Evolutionary conservation across 768 basidiomycete species (phyloP).

Genomic region (Candolleomyces eurysporus): DNA sequence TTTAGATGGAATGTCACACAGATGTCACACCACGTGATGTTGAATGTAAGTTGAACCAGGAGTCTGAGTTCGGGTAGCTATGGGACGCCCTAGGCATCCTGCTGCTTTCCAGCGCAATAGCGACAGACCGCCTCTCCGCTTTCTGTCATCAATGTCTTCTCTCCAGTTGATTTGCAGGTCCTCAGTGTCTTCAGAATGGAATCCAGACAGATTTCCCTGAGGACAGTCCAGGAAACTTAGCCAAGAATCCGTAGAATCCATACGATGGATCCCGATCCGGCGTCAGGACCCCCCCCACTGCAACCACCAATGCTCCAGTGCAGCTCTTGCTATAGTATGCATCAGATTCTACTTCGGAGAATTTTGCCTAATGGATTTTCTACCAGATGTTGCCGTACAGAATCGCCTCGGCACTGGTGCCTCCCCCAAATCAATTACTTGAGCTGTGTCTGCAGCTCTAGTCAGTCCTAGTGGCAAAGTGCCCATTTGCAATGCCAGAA

Average conservation of each 20-base stretch:
- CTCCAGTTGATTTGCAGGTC: slow-evolving; percentile 65
- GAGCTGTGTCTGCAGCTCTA: slow-evolving; percentile 47
- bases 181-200: slow-evolving; percentile 72
- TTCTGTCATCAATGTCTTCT: slow-evolving; percentile 2
- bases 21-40: no score
- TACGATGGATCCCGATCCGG: slow-evolving; percentile 25
- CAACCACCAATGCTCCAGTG: not conserved
- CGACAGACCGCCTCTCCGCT: not conserved
- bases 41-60: no score
- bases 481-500: slow-evolving; percentile 38
- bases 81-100: not conserved
- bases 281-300: not conserved
- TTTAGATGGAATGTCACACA: no score
- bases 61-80: no score
- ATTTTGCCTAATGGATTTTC: not conserved
- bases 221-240: slow-evolving; percentile 28
- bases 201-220: slow-evolving; percentile 67
- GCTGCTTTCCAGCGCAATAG: not conserved
- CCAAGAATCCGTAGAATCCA: slow-evolving; percentile 35
- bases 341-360: not conserved
- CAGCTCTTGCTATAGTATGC: not conserved
- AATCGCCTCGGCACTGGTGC: slow-evolving; percentile 12
- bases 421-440: slow-evolving; percentile 26
- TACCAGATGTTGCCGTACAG: not conserved
- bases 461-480: slow-evolving; percentile 24